These are phyloP conservation scores for Ricinus communis DNA, from an alignment of 345 rosid genomes.

Conservation along the genomic window DNA sequence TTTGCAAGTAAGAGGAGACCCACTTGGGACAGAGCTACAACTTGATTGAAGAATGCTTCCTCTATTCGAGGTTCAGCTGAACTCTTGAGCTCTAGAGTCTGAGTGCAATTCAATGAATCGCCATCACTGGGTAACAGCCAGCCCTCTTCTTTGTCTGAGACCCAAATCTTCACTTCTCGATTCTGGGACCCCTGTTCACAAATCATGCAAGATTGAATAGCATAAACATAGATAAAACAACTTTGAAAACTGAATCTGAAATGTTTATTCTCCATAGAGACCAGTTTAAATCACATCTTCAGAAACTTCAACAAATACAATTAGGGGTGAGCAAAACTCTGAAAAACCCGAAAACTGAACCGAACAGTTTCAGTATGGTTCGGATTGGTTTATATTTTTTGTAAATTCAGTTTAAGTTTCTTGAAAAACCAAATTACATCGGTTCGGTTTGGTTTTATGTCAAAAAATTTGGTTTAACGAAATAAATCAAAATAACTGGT, in stretches of 20 bases:
- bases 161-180: constrained; percentile 81
- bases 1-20: constrained; percentile 81
- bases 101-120: constrained; percentile 76
- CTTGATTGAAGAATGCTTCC: constrained; percentile 85
- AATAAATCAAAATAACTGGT: too few relatives aligned
- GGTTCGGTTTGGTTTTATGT: too few relatives aligned
- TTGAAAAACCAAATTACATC: too few relatives aligned
- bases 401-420: too few relatives aligned
- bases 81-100: constrained; percentile 70
- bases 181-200: constrained; percentile 69
- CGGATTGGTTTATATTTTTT: too few relatives aligned
- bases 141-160: constrained; percentile 69
- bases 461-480: too few relatives aligned
- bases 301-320: too few relatives aligned
- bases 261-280: constrained; percentile 2
- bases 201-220: not conserved
- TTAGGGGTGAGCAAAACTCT: too few relatives aligned
- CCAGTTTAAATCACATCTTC: not conserved
- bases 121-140: constrained; percentile 67
- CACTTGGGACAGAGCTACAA: constrained; percentile 62
- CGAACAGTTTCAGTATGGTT: too few relatives aligned
- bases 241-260: not conserved
- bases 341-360: too few relatives aligned
- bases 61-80: constrained; percentile 58
- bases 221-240: not conserved